Evolutionary conservation across 2,329 filamentous ascomycete genomes (phyloP), one percentile per base, ranked within the genome.

Genomic region (Neopestalotiopsis sp.): DNA sequence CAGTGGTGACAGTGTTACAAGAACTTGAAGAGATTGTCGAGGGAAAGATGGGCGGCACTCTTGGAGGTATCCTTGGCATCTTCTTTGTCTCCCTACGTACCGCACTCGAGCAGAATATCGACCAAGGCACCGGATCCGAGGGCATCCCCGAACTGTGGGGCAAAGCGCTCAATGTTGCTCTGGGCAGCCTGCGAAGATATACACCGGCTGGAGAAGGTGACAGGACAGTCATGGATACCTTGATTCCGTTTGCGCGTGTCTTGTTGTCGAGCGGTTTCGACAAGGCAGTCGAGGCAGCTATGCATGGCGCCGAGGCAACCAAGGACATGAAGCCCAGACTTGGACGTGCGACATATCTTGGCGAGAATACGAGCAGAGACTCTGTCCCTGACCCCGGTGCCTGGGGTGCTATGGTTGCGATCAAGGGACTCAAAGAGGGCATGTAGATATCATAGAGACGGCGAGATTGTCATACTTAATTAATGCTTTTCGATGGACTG

Each of bases 351-450:
- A 91, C 91, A 0, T 93, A 93, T 73, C 88, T 93, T 3, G 90
- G 87, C 5, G 82, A 82, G 3, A 87, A 83, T 68, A 82, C 86
- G 69, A 84, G 82, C 67, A 79, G 79, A 66, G 85, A 84, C 59
- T 71, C 87, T 67, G 89, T 91, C 4, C 90, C 91, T 3, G 91
- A 93, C 77, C 91, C 91, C 0, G 91, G 91, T 38, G 91, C 91
- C 4, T 90, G 90, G 83, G 91, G 90, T n/a, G 85, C 91, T 30
- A 89, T 89, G 85, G 85, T 88, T 17, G 86, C 81, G 1, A 82
- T 87, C 57, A 10, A 80, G 71, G 84, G 82, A 1, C 69, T 86
- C 64, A 72, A 71, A 65, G 67, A 67, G 5, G 75, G 75, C n/a
- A 66, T 76, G 66, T 74, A 66, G 70, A 40, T 14, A 57, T 57